phyloP scores from a whole-genome alignment of 768 basidiomycete genomes.

The Astraeus odoratus region DNA sequence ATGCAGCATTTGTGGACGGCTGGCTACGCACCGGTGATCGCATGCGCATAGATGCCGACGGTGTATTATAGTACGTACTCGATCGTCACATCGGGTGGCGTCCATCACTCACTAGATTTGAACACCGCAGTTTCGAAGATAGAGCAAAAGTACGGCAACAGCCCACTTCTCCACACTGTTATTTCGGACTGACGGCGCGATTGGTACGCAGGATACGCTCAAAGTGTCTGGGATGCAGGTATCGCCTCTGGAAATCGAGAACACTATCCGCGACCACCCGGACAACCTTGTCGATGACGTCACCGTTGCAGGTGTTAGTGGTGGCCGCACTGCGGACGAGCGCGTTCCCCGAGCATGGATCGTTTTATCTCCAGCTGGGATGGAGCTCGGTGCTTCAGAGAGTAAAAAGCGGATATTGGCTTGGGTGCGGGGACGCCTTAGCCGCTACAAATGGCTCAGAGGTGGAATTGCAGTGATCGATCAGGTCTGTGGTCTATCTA shows the following conservation, averaged over 20 bases:
- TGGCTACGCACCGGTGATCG: constrained; percentile 76
- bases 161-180: constrained; percentile 15
- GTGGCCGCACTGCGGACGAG: constrained; percentile 65
- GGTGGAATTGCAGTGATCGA: constrained; percentile 64
- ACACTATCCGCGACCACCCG: constrained; percentile 55
- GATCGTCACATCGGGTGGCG: neutral
- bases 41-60: constrained; percentile 53
- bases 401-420: constrained; percentile 43
- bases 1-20: constrained; percentile 57
- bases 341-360: constrained; percentile 76
- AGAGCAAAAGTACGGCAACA: constrained; percentile 54
- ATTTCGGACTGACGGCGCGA: neutral
- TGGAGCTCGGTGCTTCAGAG: constrained; percentile 34
- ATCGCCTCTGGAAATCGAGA: constrained; percentile 74
- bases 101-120: neutral
- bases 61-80: constrained; percentile 55
- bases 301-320: constrained; percentile 67
- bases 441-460: constrained; percentile 70
- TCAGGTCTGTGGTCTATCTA: constrained; percentile 43
- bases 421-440: constrained; percentile 59
- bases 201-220: constrained; percentile 54
- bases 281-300: constrained; percentile 55
- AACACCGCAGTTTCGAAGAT: constrained; percentile 54
- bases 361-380: constrained; percentile 53
- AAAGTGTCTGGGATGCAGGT: constrained; percentile 79